Base-by-base conservation (phyloP, 768 basidiomycete species). In the button mushroom (Agaricus bisporus) region DNA sequence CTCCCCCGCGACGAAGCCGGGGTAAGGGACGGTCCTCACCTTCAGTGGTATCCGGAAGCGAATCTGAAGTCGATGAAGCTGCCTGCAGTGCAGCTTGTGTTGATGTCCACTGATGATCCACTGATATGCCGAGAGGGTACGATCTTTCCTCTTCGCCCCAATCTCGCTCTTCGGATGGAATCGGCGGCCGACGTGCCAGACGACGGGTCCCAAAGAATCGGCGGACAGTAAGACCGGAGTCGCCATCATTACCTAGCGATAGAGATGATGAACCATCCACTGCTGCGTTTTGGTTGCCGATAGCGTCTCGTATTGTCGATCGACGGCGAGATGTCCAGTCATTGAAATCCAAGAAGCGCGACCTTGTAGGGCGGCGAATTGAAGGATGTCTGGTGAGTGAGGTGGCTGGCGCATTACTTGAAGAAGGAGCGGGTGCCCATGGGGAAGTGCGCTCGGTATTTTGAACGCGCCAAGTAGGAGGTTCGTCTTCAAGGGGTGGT, bases 271-370 rank as follows among this genome's bases (percentile, higher is more conserved):
- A 35, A 15, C 60, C 53, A 20, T 70, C 69, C 17, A 60, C 52
- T 15, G 60, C 56, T 41, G 70, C 72, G 32, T 63, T 56, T 38
- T 67, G 65, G 11, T 63, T 45, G 38, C 58, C 58, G 10, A 63
- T 43, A 2, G 66, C 50, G 12, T 76, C 74, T 43, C 78, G 68
- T 22, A 65, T 78, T 4, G 71, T 69, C 15, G 78, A 79, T 48
- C 88, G 79, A 28, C 87, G 80, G 11, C 81, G 81, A 20, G 78
- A 66, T 0, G 86, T 84, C 57, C 85, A 88, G 25, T 89, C 87
- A 61, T 76, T 82, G 64, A 90, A 88, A 57, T 89, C 86, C 12
- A 80, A 73, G 12, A 79, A 73, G 32, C 86, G 71, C 26, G 76
- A 75, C 4, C 77, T 72, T 29, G 70, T 60, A 1, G 80, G 73